Conservation (phyloP, 306 rosid species). For the Amphicarpaea edgeworthii region DNA sequence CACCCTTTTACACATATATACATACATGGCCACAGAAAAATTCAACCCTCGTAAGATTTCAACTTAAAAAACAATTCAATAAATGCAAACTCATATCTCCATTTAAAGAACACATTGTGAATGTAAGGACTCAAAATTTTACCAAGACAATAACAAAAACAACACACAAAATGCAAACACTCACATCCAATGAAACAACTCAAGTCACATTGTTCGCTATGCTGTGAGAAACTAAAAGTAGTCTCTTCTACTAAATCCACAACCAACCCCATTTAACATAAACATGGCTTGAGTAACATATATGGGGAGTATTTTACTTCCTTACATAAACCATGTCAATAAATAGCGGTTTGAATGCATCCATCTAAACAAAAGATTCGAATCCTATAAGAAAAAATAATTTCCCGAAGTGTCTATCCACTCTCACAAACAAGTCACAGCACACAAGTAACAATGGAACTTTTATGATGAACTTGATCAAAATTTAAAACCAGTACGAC, state of each 20-base stretch:
- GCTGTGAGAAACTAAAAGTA: not conserved
- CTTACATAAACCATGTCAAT: not conserved
- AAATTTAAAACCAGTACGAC: not conserved
- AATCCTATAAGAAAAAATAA: constrained; percentile 6
- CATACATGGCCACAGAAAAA: constrained; percentile 51
- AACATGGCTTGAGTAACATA: not conserved
- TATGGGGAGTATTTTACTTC: not conserved
- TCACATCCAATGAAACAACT: constrained; percentile 7
- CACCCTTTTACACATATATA: constrained; percentile 52
- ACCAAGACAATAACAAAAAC: constrained; percentile 9
- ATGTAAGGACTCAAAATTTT: not conserved
- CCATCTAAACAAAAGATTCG: not conserved
- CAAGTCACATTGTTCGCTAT: not conserved
- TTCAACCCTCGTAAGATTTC: constrained; percentile 44
- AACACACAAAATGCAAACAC: constrained; percentile 23
- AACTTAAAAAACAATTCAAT: constrained; percentile 33
- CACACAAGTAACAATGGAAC: constrained; percentile 12
- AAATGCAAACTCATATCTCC: constrained; percentile 36
- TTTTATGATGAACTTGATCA: constrained; percentile 6
- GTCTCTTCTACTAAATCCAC: not conserved
- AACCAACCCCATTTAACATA: not conserved
- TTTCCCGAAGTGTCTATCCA: constrained; percentile 10
- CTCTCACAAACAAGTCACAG: too few relatives aligned
- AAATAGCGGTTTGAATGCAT: constrained; percentile 1
- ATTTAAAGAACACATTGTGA: constrained; percentile 20